Base-by-base conservation (phyloP, 1,139 yeast genomes). In the Pichia sp. region DNA sequence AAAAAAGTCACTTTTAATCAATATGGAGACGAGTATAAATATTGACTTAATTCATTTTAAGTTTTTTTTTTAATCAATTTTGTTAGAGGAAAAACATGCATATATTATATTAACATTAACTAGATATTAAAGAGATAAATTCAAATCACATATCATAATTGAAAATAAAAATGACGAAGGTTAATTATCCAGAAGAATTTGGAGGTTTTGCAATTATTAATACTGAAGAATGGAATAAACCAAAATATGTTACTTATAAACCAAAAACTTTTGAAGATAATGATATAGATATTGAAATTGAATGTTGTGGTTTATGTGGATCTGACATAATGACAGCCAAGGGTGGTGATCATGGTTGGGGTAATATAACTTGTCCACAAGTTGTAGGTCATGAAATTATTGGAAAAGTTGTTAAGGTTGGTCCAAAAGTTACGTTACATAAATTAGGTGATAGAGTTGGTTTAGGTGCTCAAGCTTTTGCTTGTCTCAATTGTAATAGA, bases 291-390 rank as follows among this genome's bases (percentile, higher is more conserved):
- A 65, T 67, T 20, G 71, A 71, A 35, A 58, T 60, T 45, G 66
- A 70, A 51, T 69, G 70, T 50, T 76, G 85, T 59, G 87, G 86
- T 40, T 65, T 80, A 48, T 80, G 87, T 65, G 84, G 82, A 31
- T 68, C 80, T 27, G 78, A 73, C 51, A 59, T 70, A 37, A 73
- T 69, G 62, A 66, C 72, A 26, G 58, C 59, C 56, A 65, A 37
- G 54, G 63, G 50, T 67, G 56, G 56, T 39, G 59, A 54, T 25
- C 49, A 46, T 47, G 71, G 68, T 48, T 71, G 78, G 80, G 67
- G 71, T 55, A 49, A 46, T 23, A 52, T 56, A 38, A 54, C 55
- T 35, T 44, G 47, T 22, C 60, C 61, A 3, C 59, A 55, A 39
- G 67, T 71, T 42, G 74, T 69, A 7, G 76, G 76, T 32, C 76